Base-by-base conservation (phyloP, 805 yeast species). In the Priceomyces melissophilus region DNA sequence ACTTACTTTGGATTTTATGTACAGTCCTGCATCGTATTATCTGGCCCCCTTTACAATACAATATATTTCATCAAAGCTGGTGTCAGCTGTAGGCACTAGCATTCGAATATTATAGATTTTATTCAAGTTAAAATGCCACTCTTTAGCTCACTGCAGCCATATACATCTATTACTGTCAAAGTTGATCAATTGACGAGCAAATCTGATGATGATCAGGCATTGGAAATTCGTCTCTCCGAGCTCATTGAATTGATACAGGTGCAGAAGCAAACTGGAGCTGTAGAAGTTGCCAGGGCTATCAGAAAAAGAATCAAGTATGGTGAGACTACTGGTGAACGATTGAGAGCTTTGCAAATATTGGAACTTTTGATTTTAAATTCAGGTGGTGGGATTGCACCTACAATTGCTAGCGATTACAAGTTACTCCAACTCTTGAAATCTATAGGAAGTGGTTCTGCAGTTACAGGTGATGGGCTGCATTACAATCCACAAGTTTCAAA, bases 221-320 rank as follows among this genome's bases (percentile, higher is more conserved):
- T 67, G 15, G 75, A 69, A 44, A 55, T 65, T 50, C 80, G 78
- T 40, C 58, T 85, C 32, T 69, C 79, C 11, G 84, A 79, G 45
- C 67, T 85, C 35, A 50, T 84, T 28, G 81, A 82, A 35, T 71
- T 81, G 45, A 68, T 69, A 44, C 55, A 60, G 39, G 52, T 65
- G 26, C 75, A 68, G 48, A 58, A 59, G 4, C 30, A 43, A 11
- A 36, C 55, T 15, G 75, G 75, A 1, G 61, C 73, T 1, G 61
- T 71, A 27, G 99, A 93, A 59, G 91, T 95, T 2, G 97, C 97
- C 0, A 72, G 98, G 32, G 95, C 96, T 1, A 66, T 93, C 15
- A 75, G 99, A 38, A 93, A 93, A 70, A 81, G 82, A 54, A 66
- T 93, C 56, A 93, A 95, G 64, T 85, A 91, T 56, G 98, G 97